Evolutionary conservation across 352 stramenopile genomes (phyloP), one percentile per base, ranked within the genome.

Genomic region (Peronospora belbahrii): DNA sequence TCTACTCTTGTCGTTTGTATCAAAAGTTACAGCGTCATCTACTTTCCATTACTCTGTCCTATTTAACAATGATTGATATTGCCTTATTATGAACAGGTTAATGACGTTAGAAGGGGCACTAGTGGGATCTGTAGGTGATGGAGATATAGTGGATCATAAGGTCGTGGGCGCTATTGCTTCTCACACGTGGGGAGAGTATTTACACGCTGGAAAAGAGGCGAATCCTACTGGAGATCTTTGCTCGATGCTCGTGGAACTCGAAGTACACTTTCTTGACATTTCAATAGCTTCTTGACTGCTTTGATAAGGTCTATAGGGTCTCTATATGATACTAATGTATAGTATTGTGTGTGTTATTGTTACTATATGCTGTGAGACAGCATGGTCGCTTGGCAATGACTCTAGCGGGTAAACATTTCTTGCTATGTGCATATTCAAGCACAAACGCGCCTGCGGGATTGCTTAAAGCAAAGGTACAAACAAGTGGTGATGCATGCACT

Each of bases 51-150:
- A 15, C 25, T 34, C 19, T 8, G 3, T 32, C 19, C 11, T 5
- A 23, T 24, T 40, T 20, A 33, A 44, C 4, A 3, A 8, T 23
- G 27, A 7, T 3, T 38, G 19, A 46, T 52, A 4, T 32, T 34
- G 31, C 27, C 11, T 15, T 46, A 17, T 17, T 48, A 17, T 34
- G 1, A 41, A 20, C 47, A 91, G 80, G 65, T 62, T 94, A 11
- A 73, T 87, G 79, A 94, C 82, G 23, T 56, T 91, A 23, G 82
- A 94, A 36, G 82, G 82, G 14, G 77, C 82, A n/a, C 65, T 94
- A 40, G 81, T 94, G 50, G 75, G 82, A 7, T 78, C 79, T 8
- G 77, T 87, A 6, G 78, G 82, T 4, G 56, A 68, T 39, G 68
- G 50, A 40, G 71, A 75, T 5, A 41, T 44, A 17, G 64, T 85